Conservation (phyloP, 257 asterid genomes). For the Solanum paucissectum region DNA sequence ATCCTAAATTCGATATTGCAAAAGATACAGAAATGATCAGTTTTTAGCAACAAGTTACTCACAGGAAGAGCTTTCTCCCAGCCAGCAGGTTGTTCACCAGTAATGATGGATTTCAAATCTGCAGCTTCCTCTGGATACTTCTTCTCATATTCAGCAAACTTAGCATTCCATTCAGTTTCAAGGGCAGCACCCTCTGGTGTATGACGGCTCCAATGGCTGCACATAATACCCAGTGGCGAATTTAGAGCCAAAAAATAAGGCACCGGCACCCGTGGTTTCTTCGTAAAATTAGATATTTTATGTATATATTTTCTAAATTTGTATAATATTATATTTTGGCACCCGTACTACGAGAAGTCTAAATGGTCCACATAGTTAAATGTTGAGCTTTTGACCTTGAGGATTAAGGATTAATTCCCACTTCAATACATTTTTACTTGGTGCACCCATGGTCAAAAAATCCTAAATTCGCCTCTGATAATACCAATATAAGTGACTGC, state of each 20-base stretch:
- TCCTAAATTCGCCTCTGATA: no score
- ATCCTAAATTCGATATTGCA: background rate
- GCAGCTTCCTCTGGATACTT: slow-evolving; percentile 69
- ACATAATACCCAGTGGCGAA: background rate
- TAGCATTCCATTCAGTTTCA: slow-evolving; percentile 91
- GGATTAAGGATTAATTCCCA: no score
- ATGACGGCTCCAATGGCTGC: slow-evolving; percentile 91
- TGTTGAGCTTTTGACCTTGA: no score
- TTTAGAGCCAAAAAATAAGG: no score
- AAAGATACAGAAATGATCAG: background rate
- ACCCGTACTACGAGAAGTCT: no score
- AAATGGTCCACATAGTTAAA: no score
- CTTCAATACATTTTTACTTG: no score
- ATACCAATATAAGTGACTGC: background rate
- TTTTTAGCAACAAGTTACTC: slow-evolving; percentile 7
- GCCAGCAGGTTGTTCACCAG: slow-evolving; percentile 53
- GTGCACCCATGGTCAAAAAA: no score
- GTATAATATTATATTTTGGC: no score
- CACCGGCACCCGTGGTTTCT: no score
- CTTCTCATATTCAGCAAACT: slow-evolving; percentile 76
- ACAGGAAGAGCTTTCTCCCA: slow-evolving; percentile 86
- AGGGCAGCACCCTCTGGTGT: slow-evolving; percentile 60
- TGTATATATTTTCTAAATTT: no score
- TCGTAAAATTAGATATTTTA: no score
- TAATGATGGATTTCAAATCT: slow-evolving; percentile 42